Percentiles rank a stretch among this genome's conserved stretches.
phyloP scores from a whole-genome alignment of 2,329 filamentous ascomycete genomes.

The Helotiales sp. region DNA sequence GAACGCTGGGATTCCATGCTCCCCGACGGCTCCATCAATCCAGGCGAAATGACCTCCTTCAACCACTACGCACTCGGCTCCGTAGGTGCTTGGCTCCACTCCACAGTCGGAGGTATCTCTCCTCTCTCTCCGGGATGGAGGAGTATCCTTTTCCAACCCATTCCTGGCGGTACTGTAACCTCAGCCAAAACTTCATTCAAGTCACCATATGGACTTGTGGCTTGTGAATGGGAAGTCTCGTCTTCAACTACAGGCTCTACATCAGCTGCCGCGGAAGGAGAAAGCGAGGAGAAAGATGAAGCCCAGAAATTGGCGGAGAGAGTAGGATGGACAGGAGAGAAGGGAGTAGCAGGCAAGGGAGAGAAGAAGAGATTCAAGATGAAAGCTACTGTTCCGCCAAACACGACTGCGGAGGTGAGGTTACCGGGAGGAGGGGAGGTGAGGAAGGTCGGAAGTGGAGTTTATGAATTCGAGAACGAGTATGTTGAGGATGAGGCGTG shows the following conservation, averaged over 20 bases:
- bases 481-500: constrained; percentile 14
- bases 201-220: constrained; percentile 33
- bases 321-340: neutral
- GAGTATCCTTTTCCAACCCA: constrained; percentile 30
- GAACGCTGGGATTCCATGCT: constrained; percentile 33
- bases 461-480: constrained; percentile 11
- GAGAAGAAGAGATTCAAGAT: constrained; percentile 15
- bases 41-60: constrained; percentile 29
- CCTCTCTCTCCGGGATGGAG: constrained; percentile 35
- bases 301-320: no score
- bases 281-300: no score
- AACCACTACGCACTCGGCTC: constrained; percentile 31
- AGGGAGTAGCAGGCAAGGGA: neutral
- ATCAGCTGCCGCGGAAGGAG: no score
- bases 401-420: constrained; percentile 21
- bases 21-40: constrained; percentile 28
- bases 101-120: constrained; percentile 36
- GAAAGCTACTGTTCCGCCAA: constrained; percentile 23
- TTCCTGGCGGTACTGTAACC: constrained; percentile 35
- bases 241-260: no score
- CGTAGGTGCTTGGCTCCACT: constrained; percentile 25
- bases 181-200: constrained; percentile 32
- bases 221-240: constrained; percentile 25
- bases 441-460: constrained; percentile 22
- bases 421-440: constrained; percentile 28